Percentiles rank a stretch among this genome's conserved stretches.
phyloP scores from a whole-genome alignment of 352 stramenopile genomes.

The Ophiocytium majus region DNA sequence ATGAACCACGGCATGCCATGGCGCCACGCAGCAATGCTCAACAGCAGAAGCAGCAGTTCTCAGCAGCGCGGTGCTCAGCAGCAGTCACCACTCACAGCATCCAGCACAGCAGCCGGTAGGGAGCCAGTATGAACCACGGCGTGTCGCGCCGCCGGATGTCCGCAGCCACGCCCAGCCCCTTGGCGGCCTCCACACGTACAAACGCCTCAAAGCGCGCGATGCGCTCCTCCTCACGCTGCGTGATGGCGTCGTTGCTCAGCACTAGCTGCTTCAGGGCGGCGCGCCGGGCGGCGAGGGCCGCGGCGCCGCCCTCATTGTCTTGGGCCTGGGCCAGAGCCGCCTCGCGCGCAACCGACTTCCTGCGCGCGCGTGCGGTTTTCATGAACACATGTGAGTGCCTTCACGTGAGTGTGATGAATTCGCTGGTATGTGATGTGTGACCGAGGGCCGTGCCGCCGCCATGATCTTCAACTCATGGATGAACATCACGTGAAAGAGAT shows the following conservation, averaged over 20 bases:
- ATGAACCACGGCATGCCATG: too few species aligned
- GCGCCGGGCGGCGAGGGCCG: neutral
- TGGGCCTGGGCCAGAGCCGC: neutral
- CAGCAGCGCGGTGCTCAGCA: too few species aligned
- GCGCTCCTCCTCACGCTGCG: slow-evolving; percentile 28
- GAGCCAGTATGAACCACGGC: slow-evolving; percentile 45
- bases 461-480: too few species aligned
- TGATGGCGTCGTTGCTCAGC: slow-evolving; percentile 53
- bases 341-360: too few species aligned
- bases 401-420: too few species aligned
- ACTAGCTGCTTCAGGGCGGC: slow-evolving; percentile 27
- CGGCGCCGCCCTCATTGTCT: neutral
- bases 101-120: slow-evolving; percentile 53
- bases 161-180: slow-evolving; percentile 39
- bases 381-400: neutral
- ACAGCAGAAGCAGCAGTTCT: too few species aligned
- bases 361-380: neutral
- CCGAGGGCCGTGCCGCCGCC: too few species aligned
- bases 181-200: slow-evolving; percentile 28
- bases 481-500: too few species aligned
- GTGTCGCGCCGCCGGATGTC: slow-evolving; percentile 46
- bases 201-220: slow-evolving; percentile 35
- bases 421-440: too few species aligned
- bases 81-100: slow-evolving; percentile 34
- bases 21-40: too few species aligned